Conservation (phyloP, 2,329 filamentous ascomycete species). For the Rhinocladiella mackenziei region DNA sequence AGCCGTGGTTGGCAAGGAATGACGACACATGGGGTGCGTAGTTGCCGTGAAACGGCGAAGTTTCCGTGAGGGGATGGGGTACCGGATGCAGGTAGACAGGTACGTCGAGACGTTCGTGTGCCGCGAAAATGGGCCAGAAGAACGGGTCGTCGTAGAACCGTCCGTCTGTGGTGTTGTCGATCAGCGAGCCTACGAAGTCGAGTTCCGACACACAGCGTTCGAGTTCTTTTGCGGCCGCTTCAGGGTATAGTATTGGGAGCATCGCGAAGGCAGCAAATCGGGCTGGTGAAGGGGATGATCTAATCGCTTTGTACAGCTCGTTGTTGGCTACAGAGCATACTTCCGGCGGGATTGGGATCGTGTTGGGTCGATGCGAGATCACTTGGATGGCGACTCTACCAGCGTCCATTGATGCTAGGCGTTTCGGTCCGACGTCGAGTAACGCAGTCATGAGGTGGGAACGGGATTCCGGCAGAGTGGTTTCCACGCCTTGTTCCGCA, state of each 20-base stretch:
- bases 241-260: constrained; percentile 40
- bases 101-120: constrained; percentile 45
- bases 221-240: constrained; percentile 37
- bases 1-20: constrained; percentile 21
- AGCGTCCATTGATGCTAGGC: constrained; percentile 22
- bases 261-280: constrained; percentile 45
- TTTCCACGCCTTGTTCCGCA: constrained; percentile 9
- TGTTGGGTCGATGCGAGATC: constrained; percentile 26
- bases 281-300: constrained; percentile 25
- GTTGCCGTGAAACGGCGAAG: constrained; percentile 17
- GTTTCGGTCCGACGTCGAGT: constrained; percentile 16
- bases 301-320: constrained; percentile 31
- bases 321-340: constrained; percentile 24
- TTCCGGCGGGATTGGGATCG: constrained; percentile 19
- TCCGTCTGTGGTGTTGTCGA: constrained; percentile 38
- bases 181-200: constrained; percentile 48
- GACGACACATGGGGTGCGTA: constrained; percentile 16
- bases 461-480: constrained; percentile 13
- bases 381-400: constrained; percentile 25
- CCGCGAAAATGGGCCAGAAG: constrained; percentile 44
- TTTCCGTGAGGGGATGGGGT: constrained; percentile 31
- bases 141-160: constrained; percentile 43
- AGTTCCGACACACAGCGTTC: constrained; percentile 41
- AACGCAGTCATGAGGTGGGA: constrained; percentile 19
- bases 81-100: constrained; percentile 51